Conservation (phyloP, 2,329 filamentous ascomycete genomes). For the Calonectria pauciramosa region DNA sequence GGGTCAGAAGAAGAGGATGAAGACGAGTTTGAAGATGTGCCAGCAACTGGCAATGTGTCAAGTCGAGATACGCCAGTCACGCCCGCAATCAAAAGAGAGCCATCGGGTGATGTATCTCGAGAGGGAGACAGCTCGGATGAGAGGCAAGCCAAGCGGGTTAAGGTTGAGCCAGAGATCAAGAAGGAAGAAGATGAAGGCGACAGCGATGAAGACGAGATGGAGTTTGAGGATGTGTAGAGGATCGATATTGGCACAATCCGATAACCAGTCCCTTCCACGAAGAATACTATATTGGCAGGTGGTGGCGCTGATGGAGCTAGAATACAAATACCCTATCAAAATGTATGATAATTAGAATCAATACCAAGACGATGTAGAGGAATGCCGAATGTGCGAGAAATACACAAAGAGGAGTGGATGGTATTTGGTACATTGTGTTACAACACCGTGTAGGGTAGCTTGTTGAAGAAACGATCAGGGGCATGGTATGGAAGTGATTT, state of each 20-base stretch:
- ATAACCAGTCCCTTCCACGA: background rate
- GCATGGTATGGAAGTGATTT: background rate
- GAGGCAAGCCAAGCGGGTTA: slow-evolving; percentile 70
- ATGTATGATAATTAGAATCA: slow-evolving; percentile 21
- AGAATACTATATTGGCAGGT: background rate
- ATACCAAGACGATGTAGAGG: background rate
- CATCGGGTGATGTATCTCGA: slow-evolving; percentile 44
- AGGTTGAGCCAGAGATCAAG: slow-evolving; percentile 67
- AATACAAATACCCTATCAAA: slow-evolving; percentile 18
- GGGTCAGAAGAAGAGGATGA: slow-evolving; percentile 57
- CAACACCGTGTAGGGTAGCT: background rate
- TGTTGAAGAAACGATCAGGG: background rate
- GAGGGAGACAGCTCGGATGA: slow-evolving; percentile 54
- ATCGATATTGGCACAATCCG: background rate
- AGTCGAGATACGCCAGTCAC: slow-evolving; percentile 50
- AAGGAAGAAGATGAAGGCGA: slow-evolving; percentile 62
- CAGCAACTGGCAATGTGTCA: slow-evolving; percentile 52
- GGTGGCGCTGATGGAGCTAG: background rate
- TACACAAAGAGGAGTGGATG: background rate
- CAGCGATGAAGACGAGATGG: slow-evolving; percentile 62
- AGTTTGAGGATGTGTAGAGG: slow-evolving; percentile 69
- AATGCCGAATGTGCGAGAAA: background rate
- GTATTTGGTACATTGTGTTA: background rate
- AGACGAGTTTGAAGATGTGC: slow-evolving; percentile 65
- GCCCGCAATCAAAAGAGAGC: slow-evolving; percentile 52